A percentile compares a stretch with the other conserved stretches of the same genome.
Evolutionary conservation across 2,329 filamentous ascomycete species (phyloP).

Genomic region (Colletotrichum spinosum): DNA sequence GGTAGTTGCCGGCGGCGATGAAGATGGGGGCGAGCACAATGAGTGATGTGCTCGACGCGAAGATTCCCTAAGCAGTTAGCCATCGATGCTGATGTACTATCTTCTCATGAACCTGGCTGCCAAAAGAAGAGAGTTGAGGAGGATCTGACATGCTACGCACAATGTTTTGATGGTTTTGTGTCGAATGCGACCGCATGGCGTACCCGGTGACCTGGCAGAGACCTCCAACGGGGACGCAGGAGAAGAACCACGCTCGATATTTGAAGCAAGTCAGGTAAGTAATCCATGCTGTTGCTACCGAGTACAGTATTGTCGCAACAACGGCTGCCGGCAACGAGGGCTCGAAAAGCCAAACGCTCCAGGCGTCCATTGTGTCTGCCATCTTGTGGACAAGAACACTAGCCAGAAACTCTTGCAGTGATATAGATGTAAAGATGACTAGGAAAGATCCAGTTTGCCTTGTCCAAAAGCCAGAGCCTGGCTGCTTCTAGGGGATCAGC

Average conservation of each 20-base stretch:
- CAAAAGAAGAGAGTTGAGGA: neutral
- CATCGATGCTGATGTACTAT: no score
- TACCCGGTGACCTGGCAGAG: constrained; percentile 57
- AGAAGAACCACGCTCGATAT: constrained; percentile 56
- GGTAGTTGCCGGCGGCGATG: constrained; percentile 62
- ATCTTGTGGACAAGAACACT: no score
- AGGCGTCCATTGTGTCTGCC: neutral
- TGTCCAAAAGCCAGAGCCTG: no score
- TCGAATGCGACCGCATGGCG: constrained; percentile 50
- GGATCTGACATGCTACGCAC: constrained; percentile 33
- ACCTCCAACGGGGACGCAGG: constrained; percentile 55
- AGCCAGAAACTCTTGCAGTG: no score
- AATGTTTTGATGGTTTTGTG: constrained; percentile 48
- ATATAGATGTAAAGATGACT: no score
- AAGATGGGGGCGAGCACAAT: constrained; percentile 63
- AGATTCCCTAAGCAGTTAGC: constrained; percentile 45
- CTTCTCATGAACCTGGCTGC: neutral
- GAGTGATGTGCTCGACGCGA: constrained; percentile 52
- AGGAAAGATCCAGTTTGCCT: no score
- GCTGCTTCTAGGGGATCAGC: no score
- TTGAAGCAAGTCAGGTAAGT: constrained; percentile 54
- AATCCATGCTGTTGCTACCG: constrained; percentile 51
- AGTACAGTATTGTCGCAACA: constrained; percentile 54
- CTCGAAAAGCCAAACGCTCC: constrained; percentile 54
- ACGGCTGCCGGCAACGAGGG: constrained; percentile 57